phyloP scores from a whole-genome alignment of 1,139 yeast genomes.

The Nadsonia starkeyi-henricii region DNA sequence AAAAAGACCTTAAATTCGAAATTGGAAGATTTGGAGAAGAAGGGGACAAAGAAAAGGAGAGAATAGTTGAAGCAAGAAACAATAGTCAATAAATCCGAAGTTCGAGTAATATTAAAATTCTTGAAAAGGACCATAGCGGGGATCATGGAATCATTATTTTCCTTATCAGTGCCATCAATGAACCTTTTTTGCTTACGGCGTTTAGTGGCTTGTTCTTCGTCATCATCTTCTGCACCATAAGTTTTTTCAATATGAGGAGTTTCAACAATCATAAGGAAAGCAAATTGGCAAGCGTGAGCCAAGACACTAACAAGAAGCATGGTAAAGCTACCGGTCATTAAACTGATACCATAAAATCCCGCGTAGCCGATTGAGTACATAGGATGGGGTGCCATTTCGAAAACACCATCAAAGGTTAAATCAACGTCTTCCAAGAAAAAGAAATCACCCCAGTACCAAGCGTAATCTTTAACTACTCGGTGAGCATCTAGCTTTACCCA shows the following conservation, averaged over 20 bases:
- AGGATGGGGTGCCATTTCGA: constrained; percentile 86
- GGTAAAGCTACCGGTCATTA: constrained; percentile 63
- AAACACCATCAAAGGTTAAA: constrained; percentile 78
- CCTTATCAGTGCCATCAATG: constrained; percentile 1
- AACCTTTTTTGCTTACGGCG: constrained; percentile 1
- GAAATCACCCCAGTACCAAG: constrained; percentile 96
- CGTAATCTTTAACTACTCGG: constrained; percentile 77
- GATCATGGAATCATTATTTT: background rate
- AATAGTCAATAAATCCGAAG: constrained; percentile 48
- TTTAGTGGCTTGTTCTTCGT: constrained; percentile 3
- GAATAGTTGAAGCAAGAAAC: constrained; percentile 32
- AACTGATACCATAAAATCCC: constrained; percentile 76
- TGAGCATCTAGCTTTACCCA: constrained; percentile 90
- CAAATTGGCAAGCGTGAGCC: constrained; percentile 72
- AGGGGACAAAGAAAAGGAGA: constrained; percentile 34
- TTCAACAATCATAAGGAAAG: constrained; percentile 64
- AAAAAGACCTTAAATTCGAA: constrained; percentile 22
- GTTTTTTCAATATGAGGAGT: constrained; percentile 82
- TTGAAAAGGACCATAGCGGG: constrained; percentile 45
- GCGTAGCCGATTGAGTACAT: constrained; percentile 87
- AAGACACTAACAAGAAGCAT: constrained; percentile 56
- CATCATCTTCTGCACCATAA: constrained; percentile 27
- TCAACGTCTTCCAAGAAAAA: constrained; percentile 72
- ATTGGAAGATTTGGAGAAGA: background rate
- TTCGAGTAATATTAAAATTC: constrained; percentile 53